These are phyloP conservation scores for Rhodotorula taiwanensis DNA, from an alignment of 768 basidiomycete genomes.

Conservation along the genomic window DNA sequence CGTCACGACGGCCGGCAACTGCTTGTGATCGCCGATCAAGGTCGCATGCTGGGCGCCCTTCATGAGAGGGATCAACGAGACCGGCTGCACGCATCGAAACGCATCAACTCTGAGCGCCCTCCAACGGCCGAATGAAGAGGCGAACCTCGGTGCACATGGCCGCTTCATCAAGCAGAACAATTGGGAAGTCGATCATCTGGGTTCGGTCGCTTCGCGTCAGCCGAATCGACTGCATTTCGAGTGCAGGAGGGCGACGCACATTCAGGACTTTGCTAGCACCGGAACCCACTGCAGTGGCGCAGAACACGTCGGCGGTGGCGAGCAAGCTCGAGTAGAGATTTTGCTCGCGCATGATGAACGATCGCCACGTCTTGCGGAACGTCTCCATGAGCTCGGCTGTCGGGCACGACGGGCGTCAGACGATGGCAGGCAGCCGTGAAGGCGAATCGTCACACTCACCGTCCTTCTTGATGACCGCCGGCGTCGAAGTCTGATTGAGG, in stretches of 20 bases:
- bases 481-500: neutral
- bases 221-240: neutral
- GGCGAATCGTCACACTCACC: constrained; percentile 2
- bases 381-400: constrained; percentile 41
- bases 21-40: constrained; percentile 95
- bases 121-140: too few relatives aligned
- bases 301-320: constrained; percentile 64
- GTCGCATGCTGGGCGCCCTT: constrained; percentile 80
- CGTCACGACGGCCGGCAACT: constrained; percentile 76
- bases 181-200: constrained; percentile 66
- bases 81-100: constrained; percentile 55
- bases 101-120: too few relatives aligned
- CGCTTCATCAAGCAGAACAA: constrained; percentile 90
- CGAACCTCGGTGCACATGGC: constrained; percentile 79
- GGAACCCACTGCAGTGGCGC: constrained; percentile 34
- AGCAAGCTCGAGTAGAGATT: constrained; percentile 61
- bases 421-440: neutral
- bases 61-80: constrained; percentile 83
- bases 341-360: constrained; percentile 55
- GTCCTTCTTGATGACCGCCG: neutral
- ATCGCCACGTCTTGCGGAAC: constrained; percentile 46
- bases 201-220: neutral
- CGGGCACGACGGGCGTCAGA: too few relatives aligned
- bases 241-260: constrained; percentile 2
- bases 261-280: constrained; percentile 21